phyloP scores from a whole-genome alignment of 176 grass and related monocot species.

The Eleusine coracana region DNA sequence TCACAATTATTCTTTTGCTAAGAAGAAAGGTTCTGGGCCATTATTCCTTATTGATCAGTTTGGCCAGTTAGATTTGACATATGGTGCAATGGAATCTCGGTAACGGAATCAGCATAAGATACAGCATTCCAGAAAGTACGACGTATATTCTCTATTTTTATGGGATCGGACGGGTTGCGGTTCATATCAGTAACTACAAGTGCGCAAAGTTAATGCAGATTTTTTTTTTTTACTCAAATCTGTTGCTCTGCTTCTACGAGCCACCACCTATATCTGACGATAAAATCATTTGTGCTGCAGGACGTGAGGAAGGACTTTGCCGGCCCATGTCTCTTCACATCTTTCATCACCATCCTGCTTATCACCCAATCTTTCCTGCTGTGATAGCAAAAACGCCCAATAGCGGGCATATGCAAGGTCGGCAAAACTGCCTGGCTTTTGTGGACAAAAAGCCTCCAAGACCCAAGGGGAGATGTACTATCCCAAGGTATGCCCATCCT shows the following conservation, averaged over 20 bases:
- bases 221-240: too few relatives aligned
- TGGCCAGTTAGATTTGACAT: neutral
- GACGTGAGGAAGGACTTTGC: constrained; percentile 49
- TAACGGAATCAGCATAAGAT: neutral
- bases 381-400: constrained; percentile 41
- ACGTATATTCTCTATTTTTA: too few relatives aligned
- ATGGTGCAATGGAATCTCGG: neutral
- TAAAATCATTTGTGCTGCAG: constrained; percentile 42
- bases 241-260: neutral
- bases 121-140: too few relatives aligned
- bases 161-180: neutral
- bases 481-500: constrained; percentile 56
- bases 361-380: constrained; percentile 64
- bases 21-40: neutral
- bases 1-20: neutral
- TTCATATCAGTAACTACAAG: neutral
- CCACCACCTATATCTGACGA: constrained; percentile 3
- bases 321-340: constrained; percentile 45
- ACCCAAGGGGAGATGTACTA: constrained; percentile 55
- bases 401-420: constrained; percentile 24
- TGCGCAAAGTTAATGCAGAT: neutral
- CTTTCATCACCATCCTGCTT: constrained; percentile 55
- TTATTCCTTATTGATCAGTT: constrained; percentile 21
- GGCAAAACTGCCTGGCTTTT: constrained; percentile 49
- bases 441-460: constrained; percentile 52